Base-by-base conservation (phyloP, 2,329 filamentous ascomycete genomes). In the Aspergillus nomiae region DNA sequence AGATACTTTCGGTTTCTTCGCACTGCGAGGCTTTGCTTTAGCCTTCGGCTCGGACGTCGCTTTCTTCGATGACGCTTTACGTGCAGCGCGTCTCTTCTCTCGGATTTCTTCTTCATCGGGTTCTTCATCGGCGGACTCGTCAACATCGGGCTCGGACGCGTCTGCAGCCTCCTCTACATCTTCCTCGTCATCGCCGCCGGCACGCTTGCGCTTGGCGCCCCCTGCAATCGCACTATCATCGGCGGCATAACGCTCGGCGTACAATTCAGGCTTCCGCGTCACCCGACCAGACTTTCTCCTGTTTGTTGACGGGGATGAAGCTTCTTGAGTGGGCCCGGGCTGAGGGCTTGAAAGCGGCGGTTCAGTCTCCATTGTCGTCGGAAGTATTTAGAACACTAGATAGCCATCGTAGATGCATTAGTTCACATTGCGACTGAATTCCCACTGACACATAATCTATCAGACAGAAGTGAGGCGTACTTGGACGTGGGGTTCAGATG, bases 1-100 rank as follows among this genome's bases (percentile, higher is more conserved):
- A 67, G 84, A 82, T 32, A 84, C 84, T 74, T 85, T 88, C 45
- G 83, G 77, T 74, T 87, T 86, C 76, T 86, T 87, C 30, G 81
- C 74, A 21, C 81, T 79, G 32, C 71, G 76, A 32, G 63, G 65
- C 64, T 74, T 78, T 8, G 71, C 26, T 67, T 71, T 77, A 46
- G 75, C 71, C 70, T 83, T 85, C 4, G 77, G 72, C 34, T 76
- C 74, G 46, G 76, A 68, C 2, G 75, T 61, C 51, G 70, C 69
- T 62, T 76, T 76, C 64, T 75, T 78, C 19, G 73, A 64, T 6
- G 70, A 65, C n/a, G 69, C 60, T 57, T 71, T 74, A 67, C 76
- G 73, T 59, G 74, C 71, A 38, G 75, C 76, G 57, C 77, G 77
- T 67, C 71, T 76, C 63, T 74, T 75, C 64, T 81, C 82, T 63